These are phyloP conservation scores for Metschnikowia vanudenii DNA, from an alignment of 805 yeast species.

Conservation along the genomic window DNA sequence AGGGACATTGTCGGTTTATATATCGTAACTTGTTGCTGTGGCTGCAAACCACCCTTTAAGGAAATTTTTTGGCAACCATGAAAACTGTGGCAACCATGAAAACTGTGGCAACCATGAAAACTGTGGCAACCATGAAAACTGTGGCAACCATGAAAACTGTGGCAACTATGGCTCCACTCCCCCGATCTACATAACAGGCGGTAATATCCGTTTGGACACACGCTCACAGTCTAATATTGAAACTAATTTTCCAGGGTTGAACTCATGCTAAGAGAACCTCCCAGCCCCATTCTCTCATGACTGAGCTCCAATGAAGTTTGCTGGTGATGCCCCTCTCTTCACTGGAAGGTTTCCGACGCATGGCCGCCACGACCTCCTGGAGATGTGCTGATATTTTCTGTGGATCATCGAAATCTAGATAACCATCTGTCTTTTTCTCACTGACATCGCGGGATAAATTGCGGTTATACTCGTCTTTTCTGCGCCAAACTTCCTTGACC, in stretches of 20 bases:
- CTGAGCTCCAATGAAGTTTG: slow-evolving; percentile 63
- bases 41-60: too few relatives aligned
- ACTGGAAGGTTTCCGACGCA: slow-evolving; percentile 31
- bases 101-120: too few relatives aligned
- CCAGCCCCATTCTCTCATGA: slow-evolving; percentile 78
- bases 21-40: too few relatives aligned
- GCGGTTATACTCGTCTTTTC: slow-evolving; percentile 47
- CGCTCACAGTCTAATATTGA: background rate
- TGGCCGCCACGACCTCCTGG: slow-evolving; percentile 42
- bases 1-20: too few relatives aligned
- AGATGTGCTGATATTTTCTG: slow-evolving; percentile 29
- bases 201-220: too few relatives aligned
- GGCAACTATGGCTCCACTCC: too few relatives aligned
- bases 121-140: too few relatives aligned
- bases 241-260: background rate
- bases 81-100: too few relatives aligned
- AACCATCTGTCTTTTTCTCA: slow-evolving; percentile 13
- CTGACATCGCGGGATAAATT: slow-evolving; percentile 23
- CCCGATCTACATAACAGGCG: too few relatives aligned
- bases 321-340: slow-evolving; percentile 43
- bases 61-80: too few relatives aligned
- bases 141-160: too few relatives aligned
- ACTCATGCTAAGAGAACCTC: slow-evolving; percentile 49
- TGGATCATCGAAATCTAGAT: slow-evolving; percentile 14
- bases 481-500: slow-evolving; percentile 68